Evolutionary conservation across 1,284 basidiomycete species (phyloP), one percentile per base, ranked within the genome.

Genomic region (Melampsora americana): DNA sequence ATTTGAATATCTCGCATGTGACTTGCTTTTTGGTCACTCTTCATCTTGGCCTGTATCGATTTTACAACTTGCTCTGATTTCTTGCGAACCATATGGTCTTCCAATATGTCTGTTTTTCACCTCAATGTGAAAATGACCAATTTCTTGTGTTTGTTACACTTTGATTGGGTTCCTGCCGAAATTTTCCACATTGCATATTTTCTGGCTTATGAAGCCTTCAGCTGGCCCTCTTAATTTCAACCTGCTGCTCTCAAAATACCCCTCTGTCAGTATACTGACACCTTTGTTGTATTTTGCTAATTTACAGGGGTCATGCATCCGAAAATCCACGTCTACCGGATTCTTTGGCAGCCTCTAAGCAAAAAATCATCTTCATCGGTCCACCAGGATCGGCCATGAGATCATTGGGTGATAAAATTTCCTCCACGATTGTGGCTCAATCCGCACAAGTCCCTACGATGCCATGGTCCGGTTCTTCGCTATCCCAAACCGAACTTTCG

Each of bases 311-410:
- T 71, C 96, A 99, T 84, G 96, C 96, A 11, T 99, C 96, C 2
- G 96, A 99, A 85, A 99, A 99, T 84, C 96, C 96, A 3, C 90
- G 95, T 77, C 86, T 99, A n/a, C 96, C 96, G 7, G 96, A 99
- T 84, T 90, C 90, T 78, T 89, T 99, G 65, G 88, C 91, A 32
- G 90, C 92, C 32, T 93, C 90, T 83, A 92, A 92, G 84, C 89
- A 94, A 85, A 96, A 95, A 85, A 96, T 99, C 82, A 90, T 99
- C 79, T 99, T 99, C 86, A 99, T 99, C 82, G 96, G 96, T 79
- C 96, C 96, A 61, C 96, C 96, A 4, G 96, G 96, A 69, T 96
- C 92, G 77, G 96, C 96, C 20, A 99, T 99, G 96, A 89, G 96
- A 80, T 98, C 95, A 80, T 87, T 99, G 78, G 96, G 96, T 78